Percentiles rank a stretch among this genome's conserved stretches.
Evolutionary conservation across 257 asterid species (phyloP).

Genomic region (Ocimum tenuiflorum): DNA sequence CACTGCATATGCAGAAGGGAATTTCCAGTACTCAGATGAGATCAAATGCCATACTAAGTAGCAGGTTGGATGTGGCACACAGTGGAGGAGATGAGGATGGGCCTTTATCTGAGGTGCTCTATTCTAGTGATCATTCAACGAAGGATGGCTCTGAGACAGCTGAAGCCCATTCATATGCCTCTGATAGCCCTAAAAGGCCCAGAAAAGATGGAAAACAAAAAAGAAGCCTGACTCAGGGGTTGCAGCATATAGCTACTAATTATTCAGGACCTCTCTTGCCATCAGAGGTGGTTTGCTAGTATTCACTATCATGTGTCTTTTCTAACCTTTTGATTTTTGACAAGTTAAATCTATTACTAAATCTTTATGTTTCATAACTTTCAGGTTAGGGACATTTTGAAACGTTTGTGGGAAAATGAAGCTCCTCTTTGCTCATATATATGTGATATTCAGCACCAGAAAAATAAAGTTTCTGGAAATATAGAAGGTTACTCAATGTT

Average conservation of each 20-base stretch:
- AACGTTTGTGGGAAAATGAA: slow-evolving; percentile 83
- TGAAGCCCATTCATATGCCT: slow-evolving; percentile 40
- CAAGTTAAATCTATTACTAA: slow-evolving; percentile 12
- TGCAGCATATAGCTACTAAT: slow-evolving; percentile 22
- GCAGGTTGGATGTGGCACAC: slow-evolving; percentile 31
- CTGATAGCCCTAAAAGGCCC: slow-evolving; percentile 33
- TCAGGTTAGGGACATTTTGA: slow-evolving; percentile 65
- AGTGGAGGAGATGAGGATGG: slow-evolving; percentile 36
- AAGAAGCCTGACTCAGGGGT: slow-evolving; percentile 24
- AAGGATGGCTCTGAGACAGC: slow-evolving; percentile 39
- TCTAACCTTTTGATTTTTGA: not conserved
- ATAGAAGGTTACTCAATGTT: slow-evolving; percentile 53
- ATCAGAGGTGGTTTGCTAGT: slow-evolving; percentile 51
- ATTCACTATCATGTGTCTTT: slow-evolving; percentile 3
- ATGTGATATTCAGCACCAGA: slow-evolving; percentile 59
- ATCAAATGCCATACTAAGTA: slow-evolving; percentile 34
- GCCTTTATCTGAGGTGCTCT: slow-evolving; percentile 56
- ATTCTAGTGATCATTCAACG: slow-evolving; percentile 34
- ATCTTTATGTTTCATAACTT: slow-evolving; percentile 24
- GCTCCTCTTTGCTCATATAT: slow-evolving; percentile 62
- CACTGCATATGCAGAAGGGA: slow-evolving; percentile 32
- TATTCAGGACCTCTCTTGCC: slow-evolving; percentile 68
- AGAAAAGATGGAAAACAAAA: slow-evolving; percentile 13
- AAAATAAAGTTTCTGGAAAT: slow-evolving; percentile 28
- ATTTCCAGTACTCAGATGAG: slow-evolving; percentile 24